Evolutionary conservation across 176 grass and related monocot species (phyloP).

Genomic region (Bolboschoenus planiculmis): DNA sequence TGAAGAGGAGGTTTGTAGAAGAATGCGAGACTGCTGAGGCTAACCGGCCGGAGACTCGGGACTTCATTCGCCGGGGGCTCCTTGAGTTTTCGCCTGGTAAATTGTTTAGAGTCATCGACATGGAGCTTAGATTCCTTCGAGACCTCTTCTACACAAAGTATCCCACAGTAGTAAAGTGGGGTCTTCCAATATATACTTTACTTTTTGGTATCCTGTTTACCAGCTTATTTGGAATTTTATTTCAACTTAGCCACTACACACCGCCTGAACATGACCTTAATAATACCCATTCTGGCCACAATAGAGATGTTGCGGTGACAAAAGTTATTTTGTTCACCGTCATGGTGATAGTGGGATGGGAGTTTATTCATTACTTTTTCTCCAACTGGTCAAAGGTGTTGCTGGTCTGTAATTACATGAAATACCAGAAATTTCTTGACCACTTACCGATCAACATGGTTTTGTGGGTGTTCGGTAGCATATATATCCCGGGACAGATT

Average conservation of each 20-base stretch:
- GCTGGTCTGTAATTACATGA: neutral
- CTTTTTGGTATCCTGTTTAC: neutral
- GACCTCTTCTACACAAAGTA: conserved; percentile 18
- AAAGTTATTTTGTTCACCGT: neutral
- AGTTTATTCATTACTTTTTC: neutral
- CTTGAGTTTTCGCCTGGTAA: neutral
- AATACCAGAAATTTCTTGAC: neutral
- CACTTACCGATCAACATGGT: neutral
- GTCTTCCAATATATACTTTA: neutral
- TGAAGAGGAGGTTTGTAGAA: conserved; percentile 1
- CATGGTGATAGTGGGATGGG: neutral
- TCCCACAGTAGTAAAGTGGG: neutral
- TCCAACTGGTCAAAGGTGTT: conserved; percentile 25
- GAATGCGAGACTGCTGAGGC: neutral
- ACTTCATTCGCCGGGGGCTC: neutral
- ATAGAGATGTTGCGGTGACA: neutral
- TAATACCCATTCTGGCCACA: neutral
- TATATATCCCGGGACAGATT: neutral
- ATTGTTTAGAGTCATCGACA: conserved; percentile 5
- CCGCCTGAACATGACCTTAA: neutral
- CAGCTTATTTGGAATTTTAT: neutral
- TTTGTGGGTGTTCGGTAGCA: neutral
- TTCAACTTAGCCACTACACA: neutral
- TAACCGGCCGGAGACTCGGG: neutral
- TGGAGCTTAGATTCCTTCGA: conserved; percentile 22